phyloP scores from a whole-genome alignment of 257 asterid genomes.

The Nicotiana paniculata region DNA sequence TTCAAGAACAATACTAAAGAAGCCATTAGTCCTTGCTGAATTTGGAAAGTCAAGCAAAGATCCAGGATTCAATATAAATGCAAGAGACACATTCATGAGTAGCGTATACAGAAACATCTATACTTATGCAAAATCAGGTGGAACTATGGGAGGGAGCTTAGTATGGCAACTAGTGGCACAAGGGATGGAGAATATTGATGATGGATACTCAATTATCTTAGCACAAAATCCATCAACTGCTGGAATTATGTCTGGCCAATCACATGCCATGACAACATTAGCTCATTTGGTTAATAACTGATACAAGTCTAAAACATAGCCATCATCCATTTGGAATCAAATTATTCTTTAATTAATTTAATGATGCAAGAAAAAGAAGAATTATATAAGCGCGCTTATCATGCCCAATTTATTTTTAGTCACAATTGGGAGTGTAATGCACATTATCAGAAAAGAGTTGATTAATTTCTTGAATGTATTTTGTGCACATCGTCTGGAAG shows the following conservation, averaged over 20 bases:
- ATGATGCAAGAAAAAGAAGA: not conserved
- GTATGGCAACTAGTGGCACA: constrained; percentile 45
- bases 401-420: not conserved
- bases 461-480: not conserved
- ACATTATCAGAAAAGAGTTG: not conserved
- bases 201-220: constrained; percentile 39
- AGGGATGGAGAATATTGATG: constrained; percentile 32
- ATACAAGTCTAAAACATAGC: too few relatives aligned
- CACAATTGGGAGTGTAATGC: not conserved
- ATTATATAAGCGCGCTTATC: not conserved
- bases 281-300: not conserved
- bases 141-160: constrained; percentile 33
- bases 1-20: constrained; percentile 28
- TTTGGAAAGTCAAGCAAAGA: constrained; percentile 47
- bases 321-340: not conserved
- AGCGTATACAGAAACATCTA: constrained; percentile 24
- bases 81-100: constrained; percentile 31
- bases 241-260: constrained; percentile 34
- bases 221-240: constrained; percentile 32
- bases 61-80: constrained; percentile 22
- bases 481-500: not conserved
- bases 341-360: not conserved
- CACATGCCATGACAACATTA: constrained; percentile 30
- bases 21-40: constrained; percentile 40
- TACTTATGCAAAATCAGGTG: constrained; percentile 31